These are phyloP conservation scores for Leishmania braziliensis DNA, from an alignment of 208 protist species.

Conservation along the genomic window DNA sequence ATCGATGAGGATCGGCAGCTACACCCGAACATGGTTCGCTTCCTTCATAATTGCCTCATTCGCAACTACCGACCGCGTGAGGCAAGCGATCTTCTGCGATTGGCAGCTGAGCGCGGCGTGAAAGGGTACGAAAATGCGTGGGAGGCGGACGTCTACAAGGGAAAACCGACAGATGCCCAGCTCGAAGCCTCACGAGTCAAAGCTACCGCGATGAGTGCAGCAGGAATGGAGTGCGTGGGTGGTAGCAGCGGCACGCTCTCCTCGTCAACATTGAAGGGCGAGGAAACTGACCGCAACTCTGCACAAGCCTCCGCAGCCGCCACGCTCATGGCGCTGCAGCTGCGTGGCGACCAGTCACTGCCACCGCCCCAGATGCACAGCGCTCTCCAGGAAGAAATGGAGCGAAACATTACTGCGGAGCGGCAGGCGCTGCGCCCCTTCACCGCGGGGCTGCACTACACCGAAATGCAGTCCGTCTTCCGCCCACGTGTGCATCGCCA, in stretches of 20 bases:
- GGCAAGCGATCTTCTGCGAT: conserved; percentile 74
- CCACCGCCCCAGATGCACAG: conserved; percentile 45
- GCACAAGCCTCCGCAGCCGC: conserved; percentile 39
- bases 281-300: conserved; percentile 5
- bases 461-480: conserved; percentile 84
- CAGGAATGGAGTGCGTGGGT: too few species aligned
- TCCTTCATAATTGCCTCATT: conserved; percentile 89
- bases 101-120: conserved; percentile 74
- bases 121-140: conserved; percentile 83
- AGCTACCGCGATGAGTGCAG: not conserved
- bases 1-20: conserved; percentile 77
- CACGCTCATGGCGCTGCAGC: conserved; percentile 59
- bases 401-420: conserved; percentile 54
- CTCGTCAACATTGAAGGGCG: not conserved
- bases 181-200: conserved; percentile 27
- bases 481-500: conserved; percentile 88
- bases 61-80: conserved; percentile 82
- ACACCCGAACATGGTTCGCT: conserved; percentile 86
- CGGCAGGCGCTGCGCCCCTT: conserved; percentile 55
- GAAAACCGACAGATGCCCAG: conserved; percentile 50
- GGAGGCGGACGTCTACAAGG: conserved; percentile 82
- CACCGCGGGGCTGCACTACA: conserved; percentile 76
- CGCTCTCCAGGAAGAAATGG: conserved; percentile 56
- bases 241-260: not conserved
- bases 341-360: conserved; percentile 72